phyloP scores from a whole-genome alignment of 495 filamentous ascomycete species.

The Aspergillus leporis region DNA sequence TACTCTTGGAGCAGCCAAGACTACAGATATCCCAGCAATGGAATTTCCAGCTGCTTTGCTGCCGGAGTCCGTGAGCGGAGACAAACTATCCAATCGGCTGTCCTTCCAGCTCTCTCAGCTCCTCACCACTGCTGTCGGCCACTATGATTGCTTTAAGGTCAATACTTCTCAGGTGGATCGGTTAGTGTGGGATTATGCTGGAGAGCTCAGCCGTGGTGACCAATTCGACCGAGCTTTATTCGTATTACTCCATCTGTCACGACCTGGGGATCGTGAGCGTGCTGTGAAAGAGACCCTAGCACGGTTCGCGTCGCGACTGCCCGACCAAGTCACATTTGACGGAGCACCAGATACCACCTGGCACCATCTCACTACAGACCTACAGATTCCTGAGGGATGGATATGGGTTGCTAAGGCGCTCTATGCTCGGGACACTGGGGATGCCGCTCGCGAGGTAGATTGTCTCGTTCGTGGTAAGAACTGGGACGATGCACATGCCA shows the following conservation, averaged over 20 bases:
- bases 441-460: conserved; percentile 66
- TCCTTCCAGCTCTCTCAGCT: conserved; percentile 76
- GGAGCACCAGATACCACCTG: conserved; percentile 47
- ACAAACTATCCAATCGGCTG: conserved; percentile 70
- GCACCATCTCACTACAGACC: conserved; percentile 55
- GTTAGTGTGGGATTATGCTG: conserved; percentile 68
- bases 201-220: conserved; percentile 65
- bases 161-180: conserved; percentile 56
- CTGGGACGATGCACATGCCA: conserved; percentile 78
- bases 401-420: conserved; percentile 87
- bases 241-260: conserved; percentile 74
- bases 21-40: conserved; percentile 17
- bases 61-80: conserved; percentile 57
- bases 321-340: conserved; percentile 58
- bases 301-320: conserved; percentile 47
- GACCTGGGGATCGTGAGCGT: conserved; percentile 59
- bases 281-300: conserved; percentile 70
- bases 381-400: conserved; percentile 72
- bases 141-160: conserved; percentile 37
- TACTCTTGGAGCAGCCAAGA: conserved; percentile 23
- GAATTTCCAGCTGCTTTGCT: conserved; percentile 41
- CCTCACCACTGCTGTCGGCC: conserved; percentile 55
- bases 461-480: conserved; percentile 74
- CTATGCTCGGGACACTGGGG: conserved; percentile 66
- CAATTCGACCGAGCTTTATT: conserved; percentile 71